Conservation (phyloP, 768 basidiomycete species). For the Lentinus brumalis region DNA sequence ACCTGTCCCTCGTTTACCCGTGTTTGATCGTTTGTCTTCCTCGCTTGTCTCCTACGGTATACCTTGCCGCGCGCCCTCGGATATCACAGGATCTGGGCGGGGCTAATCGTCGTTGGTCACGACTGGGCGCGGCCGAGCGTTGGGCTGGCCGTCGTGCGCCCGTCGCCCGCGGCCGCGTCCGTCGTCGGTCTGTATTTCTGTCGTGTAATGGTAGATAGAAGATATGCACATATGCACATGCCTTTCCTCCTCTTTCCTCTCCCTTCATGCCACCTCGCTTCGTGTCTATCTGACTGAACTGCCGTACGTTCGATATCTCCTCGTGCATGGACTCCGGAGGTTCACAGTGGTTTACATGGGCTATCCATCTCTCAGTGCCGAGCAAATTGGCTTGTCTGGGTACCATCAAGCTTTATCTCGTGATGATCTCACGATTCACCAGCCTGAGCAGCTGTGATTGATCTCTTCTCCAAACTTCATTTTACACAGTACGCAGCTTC, state of each 20-base stretch:
- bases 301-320: no score
- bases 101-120: constrained; percentile 10
- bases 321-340: no score
- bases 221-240: constrained; percentile 22
- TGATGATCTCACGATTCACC: no score
- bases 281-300: no score
- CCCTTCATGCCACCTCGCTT: no score
- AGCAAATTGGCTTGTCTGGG: no score
- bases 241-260: not conserved
- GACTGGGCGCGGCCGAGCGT: constrained; percentile 1
- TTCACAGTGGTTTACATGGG: no score
- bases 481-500: no score
- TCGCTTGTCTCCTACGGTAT: constrained; percentile 11
- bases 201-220: constrained; percentile 18
- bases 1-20: constrained; percentile 4
- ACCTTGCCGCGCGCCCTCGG: constrained; percentile 13
- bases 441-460: no score
- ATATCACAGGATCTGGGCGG: constrained; percentile 7
- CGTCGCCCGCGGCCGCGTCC: not conserved
- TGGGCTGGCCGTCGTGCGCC: not conserved
- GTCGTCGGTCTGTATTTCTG: constrained; percentile 8
- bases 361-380: no score
- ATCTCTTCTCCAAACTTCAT: no score
- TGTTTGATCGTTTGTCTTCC: not conserved
- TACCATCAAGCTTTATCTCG: no score